Percentiles rank a stretch among this genome's conserved stretches.
Conservation (phyloP, 352 stramenopile genomes). For the Phytophthora pisi region DNA sequence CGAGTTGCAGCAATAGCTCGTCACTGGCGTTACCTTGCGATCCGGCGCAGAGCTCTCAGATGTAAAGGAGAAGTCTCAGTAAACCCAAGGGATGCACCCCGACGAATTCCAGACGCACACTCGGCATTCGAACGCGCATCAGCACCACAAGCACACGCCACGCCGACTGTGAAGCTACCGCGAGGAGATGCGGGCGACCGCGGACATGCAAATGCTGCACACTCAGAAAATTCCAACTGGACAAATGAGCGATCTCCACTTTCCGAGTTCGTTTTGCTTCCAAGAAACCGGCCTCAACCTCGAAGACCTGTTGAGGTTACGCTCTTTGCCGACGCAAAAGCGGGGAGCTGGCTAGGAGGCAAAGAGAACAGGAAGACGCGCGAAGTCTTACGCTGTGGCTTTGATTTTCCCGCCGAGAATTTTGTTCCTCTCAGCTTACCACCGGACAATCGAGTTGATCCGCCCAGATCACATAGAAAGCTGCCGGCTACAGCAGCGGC, state of each 20-base stretch:
- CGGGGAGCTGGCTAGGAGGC: neutral
- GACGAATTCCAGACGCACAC: slow-evolving; percentile 8
- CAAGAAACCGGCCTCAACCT: slow-evolving; percentile 44
- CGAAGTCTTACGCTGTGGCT: slow-evolving; percentile 34
- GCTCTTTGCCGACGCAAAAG: slow-evolving; percentile 13
- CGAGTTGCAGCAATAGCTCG: slow-evolving; percentile 40
- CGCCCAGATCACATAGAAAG: neutral
- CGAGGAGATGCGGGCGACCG: neutral
- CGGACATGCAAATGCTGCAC: neutral
- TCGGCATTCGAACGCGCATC: slow-evolving; percentile 11
- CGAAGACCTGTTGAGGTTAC: slow-evolving; percentile 42
- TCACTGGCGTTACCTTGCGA: slow-evolving; percentile 37
- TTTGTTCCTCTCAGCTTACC: slow-evolving; percentile 17
- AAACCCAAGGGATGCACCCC: neutral
- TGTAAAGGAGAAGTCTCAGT: slow-evolving; percentile 5
- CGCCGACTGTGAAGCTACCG: neutral
- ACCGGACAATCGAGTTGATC: neutral
- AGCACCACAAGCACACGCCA: neutral
- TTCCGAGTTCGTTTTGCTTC: slow-evolving; percentile 44
- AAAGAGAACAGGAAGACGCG: slow-evolving; percentile 4
- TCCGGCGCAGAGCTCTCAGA: slow-evolving; percentile 16
- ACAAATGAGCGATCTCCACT: slow-evolving; percentile 21
- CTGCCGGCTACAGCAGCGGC: neutral
- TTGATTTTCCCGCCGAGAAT: slow-evolving; percentile 32
- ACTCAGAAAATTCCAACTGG: slow-evolving; percentile 8